Evolutionary conservation across 176 grass and related monocot species (phyloP).

Genomic region (Phoenix roebelenii): DNA sequence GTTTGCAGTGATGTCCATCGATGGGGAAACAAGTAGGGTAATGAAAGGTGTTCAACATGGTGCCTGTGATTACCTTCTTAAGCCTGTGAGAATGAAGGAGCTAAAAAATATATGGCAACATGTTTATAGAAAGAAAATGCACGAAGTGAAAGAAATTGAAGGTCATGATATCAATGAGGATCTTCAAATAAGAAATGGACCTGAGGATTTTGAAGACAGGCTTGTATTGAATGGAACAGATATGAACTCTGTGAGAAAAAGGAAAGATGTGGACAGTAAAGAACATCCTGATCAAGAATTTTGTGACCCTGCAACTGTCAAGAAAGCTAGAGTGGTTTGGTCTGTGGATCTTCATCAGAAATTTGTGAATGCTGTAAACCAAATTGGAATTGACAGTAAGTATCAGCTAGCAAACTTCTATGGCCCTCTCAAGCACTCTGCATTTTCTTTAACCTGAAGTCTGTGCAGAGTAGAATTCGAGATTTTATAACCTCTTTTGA

Average conservation of each 20-base stretch:
- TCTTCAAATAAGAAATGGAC: conserved; percentile 49
- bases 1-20: conserved; percentile 98
- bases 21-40: conserved; percentile 91
- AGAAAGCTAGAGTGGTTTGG: conserved; percentile 98
- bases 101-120: conserved; percentile 98
- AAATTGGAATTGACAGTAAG: conserved; percentile 99
- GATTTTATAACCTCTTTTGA: no score
- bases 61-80: conserved; percentile 96
- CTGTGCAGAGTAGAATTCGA: no score
- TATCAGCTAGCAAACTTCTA: conserved; percentile 13
- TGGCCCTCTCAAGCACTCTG: no score
- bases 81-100: conserved; percentile 98
- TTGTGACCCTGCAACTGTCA: conserved; percentile 46
- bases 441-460: no score
- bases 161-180: conserved; percentile 64
- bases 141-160: conserved; percentile 89
- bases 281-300: conserved; percentile 70
- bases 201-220: conserved; percentile 66
- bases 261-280: conserved; percentile 60
- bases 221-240: conserved; percentile 37
- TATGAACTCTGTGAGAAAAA: conserved; percentile 35
- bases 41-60: conserved; percentile 99
- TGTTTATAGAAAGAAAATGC: conserved; percentile 94
- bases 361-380: conserved; percentile 96
- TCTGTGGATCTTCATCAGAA: conserved; percentile 96